A percentile compares a stretch with the other conserved stretches of the same genome.
Evolutionary conservation across 2,329 filamentous ascomycete species (phyloP).

Genomic region (Neocatenulostroma microsporum): DNA sequence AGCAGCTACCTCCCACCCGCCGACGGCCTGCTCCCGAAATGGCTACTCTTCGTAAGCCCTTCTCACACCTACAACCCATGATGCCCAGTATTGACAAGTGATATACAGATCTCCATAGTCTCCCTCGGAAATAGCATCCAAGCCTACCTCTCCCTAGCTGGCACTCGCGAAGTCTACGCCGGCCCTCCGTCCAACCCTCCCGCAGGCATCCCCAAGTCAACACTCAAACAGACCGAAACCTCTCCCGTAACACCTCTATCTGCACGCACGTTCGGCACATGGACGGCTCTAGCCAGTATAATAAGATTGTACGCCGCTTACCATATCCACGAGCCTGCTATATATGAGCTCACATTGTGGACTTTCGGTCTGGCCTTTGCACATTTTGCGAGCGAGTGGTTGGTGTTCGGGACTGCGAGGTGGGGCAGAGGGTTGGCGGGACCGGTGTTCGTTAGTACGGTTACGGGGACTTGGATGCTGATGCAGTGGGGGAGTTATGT

Average conservation of each 20-base stretch:
- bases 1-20: constrained; percentile 36
- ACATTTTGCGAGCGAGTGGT: constrained; percentile 75
- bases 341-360: constrained; percentile 75
- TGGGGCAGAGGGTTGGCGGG: constrained; percentile 53
- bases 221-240: constrained; percentile 26
- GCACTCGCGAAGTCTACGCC: constrained; percentile 81
- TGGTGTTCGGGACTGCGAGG: constrained; percentile 67
- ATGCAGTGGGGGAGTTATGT: constrained; percentile 48
- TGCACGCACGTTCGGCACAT: constrained; percentile 76
- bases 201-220: constrained; percentile 22
- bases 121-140: constrained; percentile 81
- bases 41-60: constrained; percentile 57
- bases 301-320: constrained; percentile 79
- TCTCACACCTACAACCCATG: too few relatives aligned
- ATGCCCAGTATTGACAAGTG: too few relatives aligned
- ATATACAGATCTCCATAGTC: constrained; percentile 65
- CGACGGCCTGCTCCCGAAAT: constrained; percentile 53
- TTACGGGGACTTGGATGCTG: constrained; percentile 54
- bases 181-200: constrained; percentile 39
- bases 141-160: constrained; percentile 70
- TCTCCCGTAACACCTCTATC: constrained; percentile 63
- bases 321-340: constrained; percentile 60
- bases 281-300: constrained; percentile 71
- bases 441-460: constrained; percentile 51
- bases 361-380: constrained; percentile 70